Conservation (phyloP, 2,329 filamentous ascomycete genomes). For the Aureobasidium namibiae region DNA sequence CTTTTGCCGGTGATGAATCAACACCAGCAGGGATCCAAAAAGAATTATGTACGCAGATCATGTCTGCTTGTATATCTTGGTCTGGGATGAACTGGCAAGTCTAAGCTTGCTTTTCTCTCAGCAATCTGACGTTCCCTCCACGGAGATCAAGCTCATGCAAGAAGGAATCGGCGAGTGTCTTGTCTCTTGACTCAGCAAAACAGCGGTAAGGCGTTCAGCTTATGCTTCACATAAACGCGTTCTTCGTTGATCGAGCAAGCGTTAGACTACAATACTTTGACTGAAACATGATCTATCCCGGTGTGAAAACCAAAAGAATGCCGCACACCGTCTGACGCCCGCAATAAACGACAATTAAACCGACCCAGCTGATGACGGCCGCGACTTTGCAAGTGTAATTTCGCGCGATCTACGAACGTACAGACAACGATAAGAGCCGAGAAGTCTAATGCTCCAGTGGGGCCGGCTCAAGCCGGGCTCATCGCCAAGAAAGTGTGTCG, state of each 20-base stretch:
- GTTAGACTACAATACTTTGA: background rate
- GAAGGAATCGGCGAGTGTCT: background rate
- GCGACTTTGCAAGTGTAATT: conserved; percentile 2
- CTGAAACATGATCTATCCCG: background rate
- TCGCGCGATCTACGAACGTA: conserved; percentile 6
- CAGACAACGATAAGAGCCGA: conserved; percentile 5
- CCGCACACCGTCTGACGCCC: background rate
- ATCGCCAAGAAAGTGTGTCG: conserved; percentile 2
- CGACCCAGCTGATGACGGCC: background rate
- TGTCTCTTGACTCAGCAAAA: background rate
- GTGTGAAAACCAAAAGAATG: background rate
- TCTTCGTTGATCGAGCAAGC: background rate
- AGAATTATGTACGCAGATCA: too few species aligned
- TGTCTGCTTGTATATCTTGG: too few species aligned
- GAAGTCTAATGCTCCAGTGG: background rate
- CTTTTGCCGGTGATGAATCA: background rate
- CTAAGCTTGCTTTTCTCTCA: background rate
- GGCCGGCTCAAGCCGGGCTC: background rate
- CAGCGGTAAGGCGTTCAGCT: background rate
- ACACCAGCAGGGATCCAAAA: too few species aligned
- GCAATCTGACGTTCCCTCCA: background rate
- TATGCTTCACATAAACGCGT: conserved; percentile 4
- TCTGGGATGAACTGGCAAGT: background rate
- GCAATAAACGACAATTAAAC: conserved; percentile 3
- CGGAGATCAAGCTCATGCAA: background rate